Evolutionary conservation across 192 early-diverging fungal genomes (phyloP).

Genomic region (Coemansia biformis): DNA sequence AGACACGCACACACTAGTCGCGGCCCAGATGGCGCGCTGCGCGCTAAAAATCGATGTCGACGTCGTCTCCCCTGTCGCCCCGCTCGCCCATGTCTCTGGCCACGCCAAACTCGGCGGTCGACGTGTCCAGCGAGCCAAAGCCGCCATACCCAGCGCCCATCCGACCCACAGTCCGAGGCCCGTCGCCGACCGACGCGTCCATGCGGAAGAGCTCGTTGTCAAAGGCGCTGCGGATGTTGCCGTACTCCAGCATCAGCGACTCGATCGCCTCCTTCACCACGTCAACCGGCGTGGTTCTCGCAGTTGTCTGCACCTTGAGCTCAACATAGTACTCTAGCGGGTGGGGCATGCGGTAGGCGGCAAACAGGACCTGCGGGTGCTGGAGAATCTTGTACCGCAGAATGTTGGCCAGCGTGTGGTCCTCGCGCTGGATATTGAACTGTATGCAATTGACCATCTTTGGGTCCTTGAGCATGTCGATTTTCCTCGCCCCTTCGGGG

Average conservation of each 20-base stretch:
- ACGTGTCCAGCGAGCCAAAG: slow-evolving; percentile 34
- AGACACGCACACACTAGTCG: slow-evolving; percentile 3
- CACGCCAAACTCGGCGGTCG: slow-evolving; percentile 44
- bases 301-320: slow-evolving; percentile 88
- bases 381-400: slow-evolving; percentile 86
- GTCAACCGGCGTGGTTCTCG: slow-evolving; percentile 76
- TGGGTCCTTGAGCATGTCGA: slow-evolving; percentile 77
- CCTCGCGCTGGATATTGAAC: slow-evolving; percentile 88
- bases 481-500: slow-evolving; percentile 71
- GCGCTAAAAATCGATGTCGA: slow-evolving; percentile 63
- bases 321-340: slow-evolving; percentile 90
- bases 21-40: too few relatives aligned
- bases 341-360: slow-evolving; percentile 95
- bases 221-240: slow-evolving; percentile 77
- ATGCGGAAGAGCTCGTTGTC: slow-evolving; percentile 53
- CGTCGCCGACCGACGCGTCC: slow-evolving; percentile 14
- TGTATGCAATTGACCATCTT: slow-evolving; percentile 92
- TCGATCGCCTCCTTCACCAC: slow-evolving; percentile 74
- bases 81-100: slow-evolving; percentile 44
- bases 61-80: slow-evolving; percentile 48
- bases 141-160: slow-evolving; percentile 33
- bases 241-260: slow-evolving; percentile 70
- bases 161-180: slow-evolving; percentile 1
- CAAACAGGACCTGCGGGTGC: slow-evolving; percentile 89
- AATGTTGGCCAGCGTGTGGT: slow-evolving; percentile 95